phyloP scores from a whole-genome alignment of 805 yeast genomes.

The Metschnikowia dekortorum region DNA sequence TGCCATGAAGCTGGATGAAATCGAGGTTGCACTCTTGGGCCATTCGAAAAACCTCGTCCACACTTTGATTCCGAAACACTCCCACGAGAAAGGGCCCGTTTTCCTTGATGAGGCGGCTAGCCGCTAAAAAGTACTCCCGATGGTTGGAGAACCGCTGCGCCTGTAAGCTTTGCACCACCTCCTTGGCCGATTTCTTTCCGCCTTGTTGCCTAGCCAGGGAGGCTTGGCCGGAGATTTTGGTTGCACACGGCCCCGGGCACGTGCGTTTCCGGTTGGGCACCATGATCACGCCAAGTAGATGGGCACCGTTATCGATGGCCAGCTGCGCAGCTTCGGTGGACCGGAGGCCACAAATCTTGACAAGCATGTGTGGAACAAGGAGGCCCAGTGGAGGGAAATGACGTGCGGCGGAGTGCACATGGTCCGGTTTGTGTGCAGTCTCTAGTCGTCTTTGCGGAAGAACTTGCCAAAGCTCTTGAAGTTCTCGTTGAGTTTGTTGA shows the following conservation, averaged over 20 bases:
- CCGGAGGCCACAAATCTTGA: constrained; percentile 83
- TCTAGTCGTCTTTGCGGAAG: constrained; percentile 31
- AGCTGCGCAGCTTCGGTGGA: constrained; percentile 61
- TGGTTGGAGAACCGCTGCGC: constrained; percentile 9
- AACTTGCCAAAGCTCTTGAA: constrained; percentile 58
- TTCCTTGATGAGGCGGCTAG: constrained; percentile 22
- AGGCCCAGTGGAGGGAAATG: not conserved
- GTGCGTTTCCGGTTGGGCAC: constrained; percentile 83
- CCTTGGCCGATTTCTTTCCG: constrained; percentile 16
- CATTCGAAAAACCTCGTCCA: constrained; percentile 52
- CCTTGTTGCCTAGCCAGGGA: constrained; percentile 18
- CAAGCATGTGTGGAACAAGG: constrained; percentile 29
- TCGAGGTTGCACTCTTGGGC: constrained; percentile 53
- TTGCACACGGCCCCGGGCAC: constrained; percentile 35
- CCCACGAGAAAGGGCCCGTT: constrained; percentile 78
- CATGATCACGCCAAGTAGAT: constrained; percentile 76
- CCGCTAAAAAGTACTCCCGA: constrained; percentile 30
- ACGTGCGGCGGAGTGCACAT: not conserved
- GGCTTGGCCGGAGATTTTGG: constrained; percentile 25
- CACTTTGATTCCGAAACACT: constrained; percentile 79
- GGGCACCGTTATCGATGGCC: constrained; percentile 71
- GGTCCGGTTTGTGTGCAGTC: not conserved
- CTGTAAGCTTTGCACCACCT: constrained; percentile 15
- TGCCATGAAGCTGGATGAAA: constrained; percentile 85
- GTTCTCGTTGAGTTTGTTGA: constrained; percentile 62